Evolutionary conservation across 352 stramenopile genomes (phyloP).

Genomic region (Pythium brachiatum): DNA sequence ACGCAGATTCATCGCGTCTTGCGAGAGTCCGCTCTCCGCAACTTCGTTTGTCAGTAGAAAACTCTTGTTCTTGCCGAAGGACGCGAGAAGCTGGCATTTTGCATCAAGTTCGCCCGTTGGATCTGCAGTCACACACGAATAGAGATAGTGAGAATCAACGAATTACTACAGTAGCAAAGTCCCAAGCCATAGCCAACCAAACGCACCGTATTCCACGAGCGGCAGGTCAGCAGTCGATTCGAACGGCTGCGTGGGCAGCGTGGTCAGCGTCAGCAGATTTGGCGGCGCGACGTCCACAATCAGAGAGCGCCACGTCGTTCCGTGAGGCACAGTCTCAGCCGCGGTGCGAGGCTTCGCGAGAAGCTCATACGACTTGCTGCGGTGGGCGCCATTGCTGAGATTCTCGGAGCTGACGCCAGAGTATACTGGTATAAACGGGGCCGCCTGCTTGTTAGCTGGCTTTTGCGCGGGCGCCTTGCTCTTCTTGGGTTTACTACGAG

Average conservation of each 20-base stretch:
- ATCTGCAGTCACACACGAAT: constrained; percentile 32
- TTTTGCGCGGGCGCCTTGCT: neutral
- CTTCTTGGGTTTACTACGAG: constrained; percentile 2
- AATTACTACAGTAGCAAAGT: too few relatives aligned
- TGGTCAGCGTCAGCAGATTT: constrained; percentile 15
- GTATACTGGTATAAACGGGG: neutral
- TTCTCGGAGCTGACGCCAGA: neutral
- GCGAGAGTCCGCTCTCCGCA: constrained; percentile 10
- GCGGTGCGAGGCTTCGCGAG: constrained; percentile 24
- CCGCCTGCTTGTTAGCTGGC: neutral
- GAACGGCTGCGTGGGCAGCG: constrained; percentile 5
- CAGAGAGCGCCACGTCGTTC: constrained; percentile 17
- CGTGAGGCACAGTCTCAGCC: constrained; percentile 25
- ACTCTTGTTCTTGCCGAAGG: constrained; percentile 43
- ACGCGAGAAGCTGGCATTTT: constrained; percentile 44
- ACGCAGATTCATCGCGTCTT: constrained; percentile 50
- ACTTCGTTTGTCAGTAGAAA: constrained; percentile 28
- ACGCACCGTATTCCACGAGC: constrained; percentile 25
- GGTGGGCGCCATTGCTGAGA: neutral
- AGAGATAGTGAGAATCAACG: constrained; percentile 6
- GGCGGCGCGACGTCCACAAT: neutral
- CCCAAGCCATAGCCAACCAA: too few relatives aligned
- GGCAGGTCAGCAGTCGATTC: constrained; percentile 16
- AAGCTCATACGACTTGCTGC: constrained; percentile 11
- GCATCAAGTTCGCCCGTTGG: constrained; percentile 34